These are phyloP conservation scores for Globisporangium cylindrosporum DNA, from an alignment of 352 stramenopile species.

Conservation along the genomic window DNA sequence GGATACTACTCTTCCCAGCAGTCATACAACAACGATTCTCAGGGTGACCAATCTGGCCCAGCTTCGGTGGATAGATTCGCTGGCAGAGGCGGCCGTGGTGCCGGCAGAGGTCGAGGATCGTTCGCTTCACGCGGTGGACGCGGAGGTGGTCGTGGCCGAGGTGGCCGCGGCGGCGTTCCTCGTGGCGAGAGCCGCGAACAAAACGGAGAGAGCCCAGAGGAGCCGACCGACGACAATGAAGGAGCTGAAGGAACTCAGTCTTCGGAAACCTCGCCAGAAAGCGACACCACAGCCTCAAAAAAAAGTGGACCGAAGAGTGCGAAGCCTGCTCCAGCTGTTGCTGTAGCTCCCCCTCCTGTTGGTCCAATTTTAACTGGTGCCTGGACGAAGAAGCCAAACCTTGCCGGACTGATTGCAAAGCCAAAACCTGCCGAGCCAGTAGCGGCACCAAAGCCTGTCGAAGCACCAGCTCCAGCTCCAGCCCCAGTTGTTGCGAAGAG, in stretches of 20 bases:
- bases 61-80: constrained; percentile 34
- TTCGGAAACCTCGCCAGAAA: constrained; percentile 5
- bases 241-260: constrained; percentile 10
- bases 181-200: constrained; percentile 24
- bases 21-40: constrained; percentile 32
- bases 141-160: constrained; percentile 37
- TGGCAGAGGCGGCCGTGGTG: constrained; percentile 31
- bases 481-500: constrained; percentile 11
- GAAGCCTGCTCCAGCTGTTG: constrained; percentile 34
- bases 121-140: constrained; percentile 42
- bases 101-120: constrained; percentile 50
- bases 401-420: constrained; percentile 32
- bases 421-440: constrained; percentile 32
- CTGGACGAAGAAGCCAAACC: constrained; percentile 74
- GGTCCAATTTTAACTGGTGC: constrained; percentile 59
- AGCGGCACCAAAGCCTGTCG: constrained; percentile 22
- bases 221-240: constrained; percentile 40
- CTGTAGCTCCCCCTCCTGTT: constrained; percentile 42
- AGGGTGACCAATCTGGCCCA: constrained; percentile 27
- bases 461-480: constrained; percentile 16
- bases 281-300: constrained; percentile 26
- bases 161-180: constrained; percentile 33
- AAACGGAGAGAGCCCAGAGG: constrained; percentile 41
- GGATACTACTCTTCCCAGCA: constrained; percentile 29
- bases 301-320: constrained; percentile 37